These are phyloP conservation scores for Eucalyptus erythrocorys DNA, from an alignment of 345 rosid genomes.

Conservation along the genomic window DNA sequence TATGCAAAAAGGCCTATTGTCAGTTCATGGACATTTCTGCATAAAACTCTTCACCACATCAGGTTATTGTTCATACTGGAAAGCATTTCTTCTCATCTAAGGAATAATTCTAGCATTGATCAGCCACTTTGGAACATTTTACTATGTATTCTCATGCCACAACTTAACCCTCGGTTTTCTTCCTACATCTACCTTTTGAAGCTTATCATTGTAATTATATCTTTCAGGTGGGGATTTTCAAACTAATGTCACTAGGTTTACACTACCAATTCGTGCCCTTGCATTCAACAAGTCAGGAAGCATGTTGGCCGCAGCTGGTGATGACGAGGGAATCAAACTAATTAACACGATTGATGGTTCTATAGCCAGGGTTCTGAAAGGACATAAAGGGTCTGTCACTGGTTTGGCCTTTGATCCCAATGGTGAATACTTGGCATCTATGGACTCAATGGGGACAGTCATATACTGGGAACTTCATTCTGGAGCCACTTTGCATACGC, in stretches of 20 bases:
- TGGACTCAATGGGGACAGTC: slow-evolving; percentile 80
- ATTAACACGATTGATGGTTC: slow-evolving; percentile 90
- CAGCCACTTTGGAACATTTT: background rate
- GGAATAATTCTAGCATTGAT: background rate
- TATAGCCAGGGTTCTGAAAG: slow-evolving; percentile 80
- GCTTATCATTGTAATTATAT: background rate
- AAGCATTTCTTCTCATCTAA: background rate
- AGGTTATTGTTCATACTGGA: background rate
- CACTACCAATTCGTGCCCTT: slow-evolving; percentile 79
- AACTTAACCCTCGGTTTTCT: background rate
- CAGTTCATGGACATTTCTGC: background rate
- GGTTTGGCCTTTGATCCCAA: slow-evolving; percentile 78
- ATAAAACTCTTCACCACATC: background rate
- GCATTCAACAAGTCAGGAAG: slow-evolving; percentile 82
- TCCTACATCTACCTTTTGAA: background rate
- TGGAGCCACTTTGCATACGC: slow-evolving; percentile 47
- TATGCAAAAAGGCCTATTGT: background rate
- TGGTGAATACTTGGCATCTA: slow-evolving; percentile 69
- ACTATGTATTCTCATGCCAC: background rate
- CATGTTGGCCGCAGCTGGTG: slow-evolving; percentile 94
- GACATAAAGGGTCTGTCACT: slow-evolving; percentile 78
- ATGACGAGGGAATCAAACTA: slow-evolving; percentile 94
- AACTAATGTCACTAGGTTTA: slow-evolving; percentile 84
- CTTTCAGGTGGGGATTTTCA: slow-evolving; percentile 82
- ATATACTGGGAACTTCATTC: slow-evolving; percentile 82